Conservation (phyloP, 257 asterid species). For the Anisodus tanguticus region DNA sequence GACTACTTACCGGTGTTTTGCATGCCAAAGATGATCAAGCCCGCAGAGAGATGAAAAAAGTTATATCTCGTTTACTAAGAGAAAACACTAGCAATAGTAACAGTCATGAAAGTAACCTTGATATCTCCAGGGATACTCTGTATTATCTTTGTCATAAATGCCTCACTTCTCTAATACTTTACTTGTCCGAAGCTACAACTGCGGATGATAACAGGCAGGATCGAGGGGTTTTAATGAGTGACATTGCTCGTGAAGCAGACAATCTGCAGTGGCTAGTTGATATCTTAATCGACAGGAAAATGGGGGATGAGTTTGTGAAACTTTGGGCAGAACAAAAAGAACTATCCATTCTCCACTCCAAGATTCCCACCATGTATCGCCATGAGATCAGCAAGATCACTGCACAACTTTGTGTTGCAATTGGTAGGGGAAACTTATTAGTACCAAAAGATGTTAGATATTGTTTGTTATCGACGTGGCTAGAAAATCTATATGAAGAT, state of each 20-base stretch:
- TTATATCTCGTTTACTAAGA: constrained; percentile 60
- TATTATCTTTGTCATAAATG: constrained; percentile 82
- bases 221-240: constrained; percentile 80
- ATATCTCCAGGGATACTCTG: constrained; percentile 64
- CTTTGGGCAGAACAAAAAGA: constrained; percentile 94
- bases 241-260: constrained; percentile 86
- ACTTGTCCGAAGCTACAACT: constrained; percentile 69
- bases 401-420: constrained; percentile 79
- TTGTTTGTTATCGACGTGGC: constrained; percentile 75
- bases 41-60: constrained; percentile 72
- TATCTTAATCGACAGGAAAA: constrained; percentile 63
- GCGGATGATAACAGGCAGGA: constrained; percentile 62
- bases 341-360: constrained; percentile 79
- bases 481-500: constrained; percentile 87
- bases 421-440: constrained; percentile 74
- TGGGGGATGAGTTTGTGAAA: constrained; percentile 79
- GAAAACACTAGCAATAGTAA: constrained; percentile 47
- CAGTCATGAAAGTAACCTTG: constrained; percentile 36
- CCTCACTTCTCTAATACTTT: constrained; percentile 67
- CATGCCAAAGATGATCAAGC: constrained; percentile 85
- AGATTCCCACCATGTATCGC: constrained; percentile 74
- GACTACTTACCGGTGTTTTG: constrained; percentile 61
- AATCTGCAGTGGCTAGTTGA: constrained; percentile 87
- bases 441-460: constrained; percentile 70
- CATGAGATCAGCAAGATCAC: constrained; percentile 90